A percentile compares a stretch with the other conserved stretches of the same genome.
Evolutionary conservation across 139 green algal species (phyloP).

Genomic region (Picochlorum sp.): DNA sequence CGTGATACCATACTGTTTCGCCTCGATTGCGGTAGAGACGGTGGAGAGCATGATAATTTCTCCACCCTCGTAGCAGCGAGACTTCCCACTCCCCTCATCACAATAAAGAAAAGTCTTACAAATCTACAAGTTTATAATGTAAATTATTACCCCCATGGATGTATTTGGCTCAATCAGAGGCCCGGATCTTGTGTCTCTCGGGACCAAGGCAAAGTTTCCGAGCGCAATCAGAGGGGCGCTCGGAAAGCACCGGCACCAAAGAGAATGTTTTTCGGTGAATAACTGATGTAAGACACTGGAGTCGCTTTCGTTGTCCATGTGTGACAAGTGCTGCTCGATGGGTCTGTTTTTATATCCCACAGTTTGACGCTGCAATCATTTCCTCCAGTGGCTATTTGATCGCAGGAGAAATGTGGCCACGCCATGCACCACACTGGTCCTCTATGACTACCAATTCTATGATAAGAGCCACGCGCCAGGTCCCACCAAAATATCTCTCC

Average conservation of each 20-base stretch:
- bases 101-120: too few relatives aligned
- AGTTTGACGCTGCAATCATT: conserved; percentile 58
- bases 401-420: conserved; percentile 53
- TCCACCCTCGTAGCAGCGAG: too few relatives aligned
- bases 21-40: too few relatives aligned
- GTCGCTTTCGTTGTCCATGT: conserved; percentile 60
- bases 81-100: too few relatives aligned
- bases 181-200: too few relatives aligned
- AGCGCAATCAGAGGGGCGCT: background rate
- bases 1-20: too few relatives aligned
- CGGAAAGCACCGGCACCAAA: conserved; percentile 48
- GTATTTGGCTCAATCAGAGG: too few relatives aligned
- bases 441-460: conserved; percentile 31
- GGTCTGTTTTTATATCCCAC: background rate
- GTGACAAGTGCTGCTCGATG: conserved; percentile 1
- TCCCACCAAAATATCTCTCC: conserved; percentile 77
- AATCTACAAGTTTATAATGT: too few relatives aligned
- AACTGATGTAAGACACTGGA: conserved; percentile 58
- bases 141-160: too few relatives aligned
- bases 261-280: conserved; percentile 71
- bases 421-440: conserved; percentile 74
- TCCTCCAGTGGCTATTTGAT: conserved; percentile 72
- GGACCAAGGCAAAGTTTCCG: background rate
- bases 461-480: conserved; percentile 33
- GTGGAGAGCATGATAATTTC: too few relatives aligned